These are phyloP conservation scores for Penstemon barbatus DNA, from an alignment of 257 asterid genomes.

Conservation along the genomic window DNA sequence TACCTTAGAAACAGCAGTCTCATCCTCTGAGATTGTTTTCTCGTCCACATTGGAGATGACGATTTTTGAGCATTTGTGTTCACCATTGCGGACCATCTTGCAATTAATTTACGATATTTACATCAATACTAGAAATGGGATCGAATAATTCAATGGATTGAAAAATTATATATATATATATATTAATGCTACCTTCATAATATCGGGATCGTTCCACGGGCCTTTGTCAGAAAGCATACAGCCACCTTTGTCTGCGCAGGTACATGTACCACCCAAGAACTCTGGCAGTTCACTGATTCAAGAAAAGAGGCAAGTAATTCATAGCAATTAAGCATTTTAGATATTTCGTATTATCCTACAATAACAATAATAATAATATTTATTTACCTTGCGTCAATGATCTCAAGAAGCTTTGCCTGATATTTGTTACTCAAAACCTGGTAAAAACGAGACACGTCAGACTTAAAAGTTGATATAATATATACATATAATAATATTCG, in stretches of 20 bases:
- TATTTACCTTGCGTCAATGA: constrained; percentile 82
- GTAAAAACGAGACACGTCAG: not conserved
- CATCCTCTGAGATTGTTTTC: constrained; percentile 52
- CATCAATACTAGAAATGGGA: too few species aligned
- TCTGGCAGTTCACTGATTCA: constrained; percentile 86
- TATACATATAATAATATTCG: not conserved
- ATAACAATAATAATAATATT: not conserved
- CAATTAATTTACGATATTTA: constrained; percentile 3
- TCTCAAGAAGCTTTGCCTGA: constrained; percentile 91
- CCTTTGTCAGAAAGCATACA: constrained; percentile 94
- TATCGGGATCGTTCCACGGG: constrained; percentile 90
- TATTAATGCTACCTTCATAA: constrained; percentile 64
- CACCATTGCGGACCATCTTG: constrained; percentile 80
- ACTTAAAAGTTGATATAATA: constrained; percentile 3
- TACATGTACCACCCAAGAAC: constrained; percentile 96
- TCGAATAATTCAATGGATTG: not conserved
- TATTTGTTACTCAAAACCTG: constrained; percentile 92
- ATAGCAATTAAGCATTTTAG: not conserved
- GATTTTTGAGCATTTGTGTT: constrained; percentile 63
- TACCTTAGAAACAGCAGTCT: constrained; percentile 28
- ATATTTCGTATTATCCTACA: too few species aligned
- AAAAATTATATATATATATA: not conserved
- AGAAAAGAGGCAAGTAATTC: not conserved
- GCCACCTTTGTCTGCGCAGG: constrained; percentile 87
- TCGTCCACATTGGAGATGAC: constrained; percentile 45